Evolutionary conservation across 75 land plant species (phyloP), one percentile per base, ranked within the genome.

Genomic region (Pinus taeda): DNA sequence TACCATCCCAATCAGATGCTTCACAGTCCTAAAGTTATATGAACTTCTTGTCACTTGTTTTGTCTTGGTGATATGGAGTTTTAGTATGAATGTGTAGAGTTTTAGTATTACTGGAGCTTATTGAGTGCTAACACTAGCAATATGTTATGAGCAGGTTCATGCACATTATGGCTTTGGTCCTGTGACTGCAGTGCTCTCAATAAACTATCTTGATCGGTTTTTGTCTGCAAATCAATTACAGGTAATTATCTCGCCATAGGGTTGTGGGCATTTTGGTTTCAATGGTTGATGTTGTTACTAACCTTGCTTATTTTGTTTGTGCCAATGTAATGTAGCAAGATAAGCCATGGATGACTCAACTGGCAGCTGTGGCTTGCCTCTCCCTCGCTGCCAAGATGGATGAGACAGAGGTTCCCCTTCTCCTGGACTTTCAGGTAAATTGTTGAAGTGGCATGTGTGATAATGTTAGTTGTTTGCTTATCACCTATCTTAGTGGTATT

Each of bases 341-440:
- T 24, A 85, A 86, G 83, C 89, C 90, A 57, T 93, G 98, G 97
- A 83, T 85, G 91, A 63, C 82, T 55, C 90, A 89, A 75, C 90
- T 92, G 3, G 79, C 83, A 12, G 84, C 96, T 49, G 90, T 92
- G 12, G 89, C 92, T 33, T 92, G 94, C 64, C 85, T 94, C 13
- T 94, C 97, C 53, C 36, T 94, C 74, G 92, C 95, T 15, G 94
- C 97, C 17, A 94, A 94, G 79, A 87, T 94, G 79, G 97, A 92
- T 60, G 97, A 94, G 75, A 83, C 88, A 2, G 89, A 85, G 45
- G 97, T 94, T 12, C 97, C 97, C 36, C 73, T 92, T 2, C 89
- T 94, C 26, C 74, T 91, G 9, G 94, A 94, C 58, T 80, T 94
- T 13, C 97, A 92, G 84, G 92, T 93, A 75, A 75, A 55, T 84